A percentile compares a stretch with the other conserved stretches of the same genome.
phyloP scores from a whole-genome alignment of 331 rosid species.

The Saraca asoca region DNA sequence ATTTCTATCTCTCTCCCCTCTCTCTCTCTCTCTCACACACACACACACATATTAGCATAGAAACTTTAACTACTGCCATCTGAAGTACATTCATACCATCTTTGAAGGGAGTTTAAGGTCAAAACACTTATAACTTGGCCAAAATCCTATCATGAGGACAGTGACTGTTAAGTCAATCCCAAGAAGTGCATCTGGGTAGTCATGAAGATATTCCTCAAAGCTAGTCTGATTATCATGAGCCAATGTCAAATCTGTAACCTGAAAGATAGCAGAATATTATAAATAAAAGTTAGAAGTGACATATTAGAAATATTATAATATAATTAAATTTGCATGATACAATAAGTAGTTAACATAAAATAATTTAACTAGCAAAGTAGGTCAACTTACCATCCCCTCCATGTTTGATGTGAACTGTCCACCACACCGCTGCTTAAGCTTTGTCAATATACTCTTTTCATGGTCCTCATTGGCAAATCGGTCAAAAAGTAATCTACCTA shows the following conservation, averaged over 20 bases:
- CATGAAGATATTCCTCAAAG: constrained; percentile 59
- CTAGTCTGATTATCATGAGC: no score
- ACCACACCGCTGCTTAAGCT: no score
- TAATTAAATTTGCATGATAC: neutral
- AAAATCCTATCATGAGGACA: constrained; percentile 79
- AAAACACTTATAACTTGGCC: constrained; percentile 87
- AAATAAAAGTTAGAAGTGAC: neutral
- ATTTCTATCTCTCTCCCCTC: no score
- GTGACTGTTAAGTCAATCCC: constrained; percentile 81
- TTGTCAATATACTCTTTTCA: no score
- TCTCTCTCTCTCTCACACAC: constrained; percentile 14
- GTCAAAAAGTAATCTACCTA: constrained; percentile 81
- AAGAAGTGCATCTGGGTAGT: constrained; percentile 47
- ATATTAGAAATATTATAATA: no score
- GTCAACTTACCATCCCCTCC: no score
- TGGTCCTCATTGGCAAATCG: constrained; percentile 76
- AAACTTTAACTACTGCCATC: constrained; percentile 18
- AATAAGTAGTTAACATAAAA: neutral
- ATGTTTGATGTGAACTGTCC: no score
- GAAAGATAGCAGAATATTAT: constrained; percentile 6
- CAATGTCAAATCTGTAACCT: no score
- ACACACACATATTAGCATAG: neutral
- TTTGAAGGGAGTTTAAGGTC: constrained; percentile 77
- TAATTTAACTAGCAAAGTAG: constrained; percentile 43
- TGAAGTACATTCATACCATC: constrained; percentile 55